Evolutionary conservation across 495 filamentous ascomycete genomes (phyloP).

Genomic region (Cryomyces minteri): DNA sequence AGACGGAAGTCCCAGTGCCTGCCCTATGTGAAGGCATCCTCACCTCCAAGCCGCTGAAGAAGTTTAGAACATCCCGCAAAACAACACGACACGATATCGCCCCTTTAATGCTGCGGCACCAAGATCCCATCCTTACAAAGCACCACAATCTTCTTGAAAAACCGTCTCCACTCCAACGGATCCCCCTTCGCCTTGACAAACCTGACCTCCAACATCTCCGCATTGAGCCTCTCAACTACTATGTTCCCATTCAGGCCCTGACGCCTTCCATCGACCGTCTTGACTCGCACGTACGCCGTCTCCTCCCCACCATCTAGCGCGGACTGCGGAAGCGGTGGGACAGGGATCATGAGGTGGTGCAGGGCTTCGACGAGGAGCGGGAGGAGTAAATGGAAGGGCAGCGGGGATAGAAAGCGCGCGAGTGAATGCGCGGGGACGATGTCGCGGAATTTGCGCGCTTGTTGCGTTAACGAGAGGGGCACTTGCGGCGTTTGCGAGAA

Average conservation of each 20-base stretch:
- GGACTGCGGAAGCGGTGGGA: conserved; percentile 26
- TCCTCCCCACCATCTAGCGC: conserved; percentile 12
- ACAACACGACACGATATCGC: too few relatives aligned
- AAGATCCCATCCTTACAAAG: conserved; percentile 66
- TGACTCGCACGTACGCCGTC: conserved; percentile 44
- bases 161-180: conserved; percentile 88
- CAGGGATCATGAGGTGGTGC: conserved; percentile 64
- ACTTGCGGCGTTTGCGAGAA: conserved; percentile 72
- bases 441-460: conserved; percentile 71
- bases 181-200: conserved; percentile 94
- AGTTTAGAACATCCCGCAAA: too few relatives aligned
- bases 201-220: conserved; percentile 52
- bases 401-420: conserved; percentile 78
- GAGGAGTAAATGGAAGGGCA: conserved; percentile 59
- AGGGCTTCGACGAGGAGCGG: conserved; percentile 64
- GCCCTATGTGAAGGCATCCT: too few relatives aligned
- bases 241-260: conserved; percentile 75
- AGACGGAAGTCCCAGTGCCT: too few relatives aligned
- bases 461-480: conserved; percentile 67
- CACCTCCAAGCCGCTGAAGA: too few relatives aligned
- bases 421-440: conserved; percentile 67
- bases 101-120: conserved; percentile 4
- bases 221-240: conserved; percentile 48
- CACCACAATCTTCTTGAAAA: conserved; percentile 84
- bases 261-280: conserved; percentile 57